Percentiles rank a stretch among this genome's conserved stretches.
These are phyloP conservation scores for Canavalia ensiformis DNA, from an alignment of 306 rosid genomes.

Conservation along the genomic window DNA sequence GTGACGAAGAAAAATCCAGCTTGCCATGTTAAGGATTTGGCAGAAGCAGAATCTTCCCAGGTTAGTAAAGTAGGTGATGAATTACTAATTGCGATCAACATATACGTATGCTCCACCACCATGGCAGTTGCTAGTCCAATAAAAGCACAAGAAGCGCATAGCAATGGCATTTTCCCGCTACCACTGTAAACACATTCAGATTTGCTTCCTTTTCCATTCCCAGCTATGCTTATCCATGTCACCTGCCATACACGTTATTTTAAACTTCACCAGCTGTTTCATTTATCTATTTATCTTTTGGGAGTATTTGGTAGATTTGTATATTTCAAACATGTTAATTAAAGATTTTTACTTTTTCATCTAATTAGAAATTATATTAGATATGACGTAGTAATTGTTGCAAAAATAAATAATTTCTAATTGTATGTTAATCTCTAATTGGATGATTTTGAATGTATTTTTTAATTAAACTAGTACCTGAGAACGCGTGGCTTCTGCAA, in stretches of 20 bases:
- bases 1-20: constrained; percentile 72
- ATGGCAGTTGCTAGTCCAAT: constrained; percentile 65
- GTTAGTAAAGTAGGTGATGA: constrained; percentile 58
- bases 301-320: background rate
- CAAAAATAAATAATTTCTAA: too few species aligned
- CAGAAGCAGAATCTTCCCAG: constrained; percentile 60
- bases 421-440: too few species aligned
- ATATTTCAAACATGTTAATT: background rate
- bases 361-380: too few species aligned
- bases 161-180: constrained; percentile 68
- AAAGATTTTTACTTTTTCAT: too few species aligned
- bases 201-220: constrained; percentile 44
- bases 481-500: constrained; percentile 78
- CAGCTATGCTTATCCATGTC: constrained; percentile 51
- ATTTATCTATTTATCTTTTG: background rate
- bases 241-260: constrained; percentile 49
- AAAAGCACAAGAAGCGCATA: constrained; percentile 68
- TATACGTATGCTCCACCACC: constrained; percentile 56
- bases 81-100: constrained; percentile 64
- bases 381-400: too few species aligned
- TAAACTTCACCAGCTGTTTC: background rate
- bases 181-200: constrained; percentile 71
- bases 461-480: constrained; percentile 54
- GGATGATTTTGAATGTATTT: too few species aligned
- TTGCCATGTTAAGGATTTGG: constrained; percentile 64